phyloP scores from a whole-genome alignment of 2,329 filamentous ascomycete genomes.

The Penicillium sp. region DNA sequence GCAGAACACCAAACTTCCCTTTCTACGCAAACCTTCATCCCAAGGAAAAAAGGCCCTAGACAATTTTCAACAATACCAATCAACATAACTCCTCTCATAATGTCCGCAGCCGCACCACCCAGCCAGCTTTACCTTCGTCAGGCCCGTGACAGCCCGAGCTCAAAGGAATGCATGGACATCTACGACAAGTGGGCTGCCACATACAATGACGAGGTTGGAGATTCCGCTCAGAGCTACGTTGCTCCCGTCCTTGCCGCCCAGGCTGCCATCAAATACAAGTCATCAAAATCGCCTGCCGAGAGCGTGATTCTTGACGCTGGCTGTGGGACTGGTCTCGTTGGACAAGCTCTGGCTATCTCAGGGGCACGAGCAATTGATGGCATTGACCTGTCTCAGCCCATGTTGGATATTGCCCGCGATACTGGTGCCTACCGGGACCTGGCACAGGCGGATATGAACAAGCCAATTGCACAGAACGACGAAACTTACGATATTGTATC shows the following conservation, averaged over 20 bases:
- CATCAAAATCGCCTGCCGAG: constrained; percentile 19
- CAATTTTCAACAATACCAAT: not conserved
- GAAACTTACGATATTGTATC: constrained; percentile 55
- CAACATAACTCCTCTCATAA: not conserved
- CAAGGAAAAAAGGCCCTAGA: not conserved
- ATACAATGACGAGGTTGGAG: constrained; percentile 49
- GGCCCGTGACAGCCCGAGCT: constrained; percentile 41
- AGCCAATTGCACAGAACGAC: constrained; percentile 45
- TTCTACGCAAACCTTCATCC: not conserved
- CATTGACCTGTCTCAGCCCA: constrained; percentile 57
- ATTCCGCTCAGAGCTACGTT: constrained; percentile 44
- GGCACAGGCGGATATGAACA: constrained; percentile 52
- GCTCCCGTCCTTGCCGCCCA: constrained; percentile 46
- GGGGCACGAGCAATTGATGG: constrained; percentile 56
- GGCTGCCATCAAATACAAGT: constrained; percentile 30
- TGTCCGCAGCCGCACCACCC: constrained; percentile 14
- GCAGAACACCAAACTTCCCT: not conserved
- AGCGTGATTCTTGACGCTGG: constrained; percentile 57
- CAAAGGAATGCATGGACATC: constrained; percentile 43
- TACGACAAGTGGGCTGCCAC: constrained; percentile 54
- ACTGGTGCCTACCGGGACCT: constrained; percentile 55
- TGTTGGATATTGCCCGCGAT: constrained; percentile 58
- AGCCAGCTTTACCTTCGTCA: constrained; percentile 36
- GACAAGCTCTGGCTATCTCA: constrained; percentile 49
- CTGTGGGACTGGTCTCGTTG: constrained; percentile 62